phyloP scores from a whole-genome alignment of 2,329 filamentous ascomycete species.

The Verticillium klebahnii region DNA sequence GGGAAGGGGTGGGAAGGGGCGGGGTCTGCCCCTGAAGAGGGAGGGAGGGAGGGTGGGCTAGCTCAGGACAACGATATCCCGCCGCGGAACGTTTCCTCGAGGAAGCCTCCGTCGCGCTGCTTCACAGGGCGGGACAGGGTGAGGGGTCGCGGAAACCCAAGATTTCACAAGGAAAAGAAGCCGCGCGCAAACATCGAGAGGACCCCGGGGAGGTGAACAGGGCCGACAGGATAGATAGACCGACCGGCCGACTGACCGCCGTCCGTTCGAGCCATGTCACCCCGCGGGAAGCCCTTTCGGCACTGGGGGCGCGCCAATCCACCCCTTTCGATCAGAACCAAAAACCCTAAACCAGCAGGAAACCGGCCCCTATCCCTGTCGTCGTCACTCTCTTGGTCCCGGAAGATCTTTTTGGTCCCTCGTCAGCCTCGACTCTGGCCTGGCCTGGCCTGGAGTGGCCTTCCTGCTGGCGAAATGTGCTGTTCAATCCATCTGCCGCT shows the following conservation, averaged over 20 bases:
- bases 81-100: neutral
- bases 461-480: too few relatives aligned
- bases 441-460: neutral
- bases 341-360: neutral
- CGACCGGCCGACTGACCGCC: neutral
- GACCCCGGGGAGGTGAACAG: neutral
- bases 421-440: too few relatives aligned
- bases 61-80: neutral
- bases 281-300: neutral
- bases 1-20: neutral
- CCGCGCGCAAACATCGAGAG: neutral
- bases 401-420: too few relatives aligned
- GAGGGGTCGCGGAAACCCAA: too few relatives aligned
- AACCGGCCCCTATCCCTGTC: neutral
- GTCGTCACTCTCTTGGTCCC: neutral
- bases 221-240: neutral
- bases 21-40: neutral
- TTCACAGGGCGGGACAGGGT: too few relatives aligned
- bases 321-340: neutral
- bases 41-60: neutral
- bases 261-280: neutral
- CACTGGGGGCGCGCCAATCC: neutral
- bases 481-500: neutral
- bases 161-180: neutral
- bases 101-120: too few relatives aligned